Conservation (phyloP, 2,329 filamentous ascomycete species). For the Coleophoma crateriformis region DNA sequence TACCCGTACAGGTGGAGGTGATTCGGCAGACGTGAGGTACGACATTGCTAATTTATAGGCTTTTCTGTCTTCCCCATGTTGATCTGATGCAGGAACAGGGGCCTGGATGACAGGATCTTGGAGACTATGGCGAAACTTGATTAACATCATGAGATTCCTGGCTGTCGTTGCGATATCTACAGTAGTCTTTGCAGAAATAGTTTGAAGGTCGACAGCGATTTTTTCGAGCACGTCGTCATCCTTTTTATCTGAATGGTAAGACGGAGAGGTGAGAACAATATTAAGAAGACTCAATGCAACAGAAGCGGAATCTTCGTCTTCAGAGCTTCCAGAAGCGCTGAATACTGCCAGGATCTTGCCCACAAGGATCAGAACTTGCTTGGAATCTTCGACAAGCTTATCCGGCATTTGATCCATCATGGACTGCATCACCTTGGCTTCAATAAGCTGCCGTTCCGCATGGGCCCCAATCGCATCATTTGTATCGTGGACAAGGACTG, state of each 20-base stretch:
- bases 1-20: slow-evolving; percentile 59
- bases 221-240: slow-evolving; percentile 31
- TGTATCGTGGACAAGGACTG: slow-evolving; percentile 24
- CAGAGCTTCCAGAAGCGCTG: slow-evolving; percentile 28
- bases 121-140: slow-evolving; percentile 50
- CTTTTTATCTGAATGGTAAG: slow-evolving; percentile 44
- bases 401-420: slow-evolving; percentile 60
- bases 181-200: slow-evolving; percentile 32
- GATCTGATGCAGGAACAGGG: slow-evolving; percentile 30
- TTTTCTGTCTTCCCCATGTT: slow-evolving; percentile 52
- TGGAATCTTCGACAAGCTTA: slow-evolving; percentile 57
- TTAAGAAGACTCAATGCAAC: slow-evolving; percentile 57
- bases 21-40: slow-evolving; percentile 57
- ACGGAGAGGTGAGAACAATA: slow-evolving; percentile 50
- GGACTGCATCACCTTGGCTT: slow-evolving; percentile 58
- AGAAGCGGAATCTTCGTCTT: slow-evolving; percentile 40
- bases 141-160: slow-evolving; percentile 47
- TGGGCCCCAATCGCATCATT: slow-evolving; percentile 30
- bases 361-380: slow-evolving; percentile 59
- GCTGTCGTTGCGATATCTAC: slow-evolving; percentile 45
- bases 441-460: slow-evolving; percentile 42
- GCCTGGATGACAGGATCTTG: slow-evolving; percentile 27
- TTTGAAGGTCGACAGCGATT: slow-evolving; percentile 42
- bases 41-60: slow-evolving; percentile 57
- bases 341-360: slow-evolving; percentile 46